phyloP scores from a whole-genome alignment of 2,329 filamentous ascomycete species.

The Colletotrichum sublineola region DNA sequence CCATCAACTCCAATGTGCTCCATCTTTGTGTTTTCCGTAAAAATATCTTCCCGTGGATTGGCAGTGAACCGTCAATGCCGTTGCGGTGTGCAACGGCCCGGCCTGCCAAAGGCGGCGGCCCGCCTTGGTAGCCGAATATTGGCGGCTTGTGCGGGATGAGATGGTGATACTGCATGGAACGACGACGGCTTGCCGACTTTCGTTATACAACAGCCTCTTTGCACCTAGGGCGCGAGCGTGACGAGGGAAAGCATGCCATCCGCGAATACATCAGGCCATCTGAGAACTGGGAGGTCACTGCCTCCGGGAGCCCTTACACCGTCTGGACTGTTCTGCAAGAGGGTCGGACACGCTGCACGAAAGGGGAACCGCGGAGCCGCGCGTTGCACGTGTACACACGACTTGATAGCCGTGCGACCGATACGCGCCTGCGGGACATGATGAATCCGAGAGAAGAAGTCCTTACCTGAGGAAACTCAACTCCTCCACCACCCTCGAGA shows the following conservation, averaged over 20 bases:
- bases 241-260: constrained; percentile 18
- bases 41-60: constrained; percentile 14
- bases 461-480: constrained; percentile 80
- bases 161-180: constrained; percentile 19
- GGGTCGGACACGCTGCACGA: constrained; percentile 17
- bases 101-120: constrained; percentile 38
- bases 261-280: constrained; percentile 31
- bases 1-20: constrained; percentile 13
- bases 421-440: constrained; percentile 22
- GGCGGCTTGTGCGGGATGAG: constrained; percentile 14
- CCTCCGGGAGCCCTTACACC: constrained; percentile 9
- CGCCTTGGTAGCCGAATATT: constrained; percentile 22
- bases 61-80: neutral
- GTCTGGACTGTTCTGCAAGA: constrained; percentile 11
- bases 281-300: constrained; percentile 11
- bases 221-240: constrained; percentile 9
- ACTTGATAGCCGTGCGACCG: constrained; percentile 12
- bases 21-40: neutral
- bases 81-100: constrained; percentile 33
- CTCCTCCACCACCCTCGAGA: constrained; percentile 73
- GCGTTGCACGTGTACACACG: constrained; percentile 3
- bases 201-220: constrained; percentile 10
- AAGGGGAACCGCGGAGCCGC: constrained; percentile 30
- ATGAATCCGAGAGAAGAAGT: neutral
- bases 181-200: neutral